Percentiles rank a stretch among this genome's conserved stretches.
Conservation (phyloP, 441 rosid genomes). For the Arabidopsis lyrata region DNA sequence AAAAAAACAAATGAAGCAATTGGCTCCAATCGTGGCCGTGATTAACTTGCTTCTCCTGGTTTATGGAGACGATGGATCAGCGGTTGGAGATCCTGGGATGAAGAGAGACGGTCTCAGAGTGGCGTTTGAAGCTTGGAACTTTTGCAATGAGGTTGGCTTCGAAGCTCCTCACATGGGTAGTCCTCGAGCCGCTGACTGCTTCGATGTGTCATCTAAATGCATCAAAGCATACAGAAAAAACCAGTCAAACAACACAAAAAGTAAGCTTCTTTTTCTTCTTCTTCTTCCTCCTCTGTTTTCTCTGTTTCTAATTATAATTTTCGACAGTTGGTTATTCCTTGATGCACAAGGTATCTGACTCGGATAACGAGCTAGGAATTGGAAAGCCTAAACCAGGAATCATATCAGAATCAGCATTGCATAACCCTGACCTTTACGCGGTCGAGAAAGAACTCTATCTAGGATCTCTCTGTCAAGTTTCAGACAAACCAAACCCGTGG, state of each 20-base stretch:
- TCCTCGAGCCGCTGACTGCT: slow-evolving; percentile 77
- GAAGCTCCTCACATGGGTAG: slow-evolving; percentile 76
- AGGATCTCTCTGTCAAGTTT: slow-evolving; percentile 61
- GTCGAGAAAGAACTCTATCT: slow-evolving; percentile 60
- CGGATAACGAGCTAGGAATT: slow-evolving; percentile 59
- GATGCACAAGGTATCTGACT: slow-evolving; percentile 56
- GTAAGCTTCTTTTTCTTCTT: slow-evolving; percentile 35
- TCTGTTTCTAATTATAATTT: slow-evolving; percentile 1
- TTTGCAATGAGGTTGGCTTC: slow-evolving; percentile 70
- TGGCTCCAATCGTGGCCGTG: slow-evolving; percentile 19
- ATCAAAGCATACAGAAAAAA: neutral
- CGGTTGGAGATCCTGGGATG: slow-evolving; percentile 73
- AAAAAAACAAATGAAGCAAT: neutral
- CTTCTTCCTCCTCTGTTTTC: slow-evolving; percentile 16
- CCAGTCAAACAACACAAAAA: neutral
- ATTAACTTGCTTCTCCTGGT: slow-evolving; percentile 32
- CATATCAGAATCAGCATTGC: slow-evolving; percentile 37
- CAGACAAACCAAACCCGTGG: slow-evolving; percentile 62
- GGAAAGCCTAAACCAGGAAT: slow-evolving; percentile 52
- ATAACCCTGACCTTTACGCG: slow-evolving; percentile 60
- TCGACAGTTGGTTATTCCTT: slow-evolving; percentile 55
- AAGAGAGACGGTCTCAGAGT: slow-evolving; percentile 65
- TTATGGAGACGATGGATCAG: slow-evolving; percentile 38
- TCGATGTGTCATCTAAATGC: slow-evolving; percentile 48
- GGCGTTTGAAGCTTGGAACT: slow-evolving; percentile 79